Base-by-base conservation (phyloP, 768 basidiomycete genomes). In the Exsudoporus frostii region DNA sequence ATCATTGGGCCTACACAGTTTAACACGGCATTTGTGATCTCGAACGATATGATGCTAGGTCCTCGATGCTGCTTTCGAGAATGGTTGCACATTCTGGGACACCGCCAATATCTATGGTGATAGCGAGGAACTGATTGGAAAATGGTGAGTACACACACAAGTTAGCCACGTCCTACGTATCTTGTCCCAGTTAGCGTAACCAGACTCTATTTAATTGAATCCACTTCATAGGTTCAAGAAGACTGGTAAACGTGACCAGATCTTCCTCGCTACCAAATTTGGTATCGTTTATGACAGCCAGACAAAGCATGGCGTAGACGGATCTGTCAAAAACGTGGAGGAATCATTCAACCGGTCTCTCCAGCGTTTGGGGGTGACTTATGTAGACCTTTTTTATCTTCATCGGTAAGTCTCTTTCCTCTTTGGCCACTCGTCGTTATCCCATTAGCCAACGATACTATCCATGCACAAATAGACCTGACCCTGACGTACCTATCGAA, bases 221-320 rank as follows among this genome's bases (percentile, higher is more conserved):
- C 24, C 13, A 2, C 11, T 19, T 38, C 14, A 14, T 53, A 77
- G 76, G 78, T 76, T 82, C 65, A 73, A 73, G 50, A 68, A 62
- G 29, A 77, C 64, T 5, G 78, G 78, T 6, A 78, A 78, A 56
- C 68, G 77, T 15, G 60, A 58, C 48, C 68, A 79, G 14, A 80
- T 82, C 19, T 86, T 85, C 68, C 73, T 87, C 19, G 82, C 83
- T 3, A 84, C 83, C 19, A 86, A 87, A 64, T 80, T 79, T 42
- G 79, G 79, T 14, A 11, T 67, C 25, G 47, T 54, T 69, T 64
- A 20, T 66, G 71, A 52, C 62, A 61, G 45, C 40, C 40, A 45
- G 32, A 48, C 57, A 8, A 46, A 37, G 19, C 22, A 45, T 15
- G 50, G 72, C 54, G 43, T 75, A 51, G 48, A 70, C 24, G 76